Conservation (phyloP, 1,284 basidiomycete genomes). For the Neolentinus lepideus region DNA sequence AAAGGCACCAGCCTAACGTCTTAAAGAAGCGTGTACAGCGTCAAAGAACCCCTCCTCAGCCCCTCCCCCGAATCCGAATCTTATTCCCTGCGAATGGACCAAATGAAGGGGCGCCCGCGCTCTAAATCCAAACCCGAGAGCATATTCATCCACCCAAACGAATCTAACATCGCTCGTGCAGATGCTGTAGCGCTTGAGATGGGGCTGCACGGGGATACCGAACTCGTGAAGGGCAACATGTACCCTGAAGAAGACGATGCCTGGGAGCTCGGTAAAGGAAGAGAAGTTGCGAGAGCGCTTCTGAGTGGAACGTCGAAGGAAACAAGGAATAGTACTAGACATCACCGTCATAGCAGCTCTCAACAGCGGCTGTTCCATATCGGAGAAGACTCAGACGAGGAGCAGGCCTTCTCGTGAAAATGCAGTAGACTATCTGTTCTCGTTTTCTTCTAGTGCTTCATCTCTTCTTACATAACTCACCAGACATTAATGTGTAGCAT, state of each 20-base stretch:
- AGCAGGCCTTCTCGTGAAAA: neutral
- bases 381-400: constrained; percentile 1
- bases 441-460: neutral
- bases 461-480: neutral
- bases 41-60: constrained; percentile 30
- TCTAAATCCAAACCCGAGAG: constrained; percentile 46
- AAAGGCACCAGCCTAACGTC: neutral
- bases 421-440: neutral
- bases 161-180: constrained; percentile 57
- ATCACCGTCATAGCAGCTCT: neutral
- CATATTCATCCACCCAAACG: constrained; percentile 54
- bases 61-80: constrained; percentile 14
- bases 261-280: constrained; percentile 34
- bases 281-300: constrained; percentile 28
- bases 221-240: constrained; percentile 26
- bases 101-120: constrained; percentile 24
- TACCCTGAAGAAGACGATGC: constrained; percentile 21
- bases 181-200: constrained; percentile 49
- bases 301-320: constrained; percentile 6
- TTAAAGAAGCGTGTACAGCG: constrained; percentile 16
- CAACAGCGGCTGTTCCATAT: neutral
- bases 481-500: neutral
- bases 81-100: constrained; percentile 5
- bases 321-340: neutral
- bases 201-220: constrained; percentile 38